Conservation (phyloP, 164 flowering plant genomes). For the Sextonia rubra region DNA sequence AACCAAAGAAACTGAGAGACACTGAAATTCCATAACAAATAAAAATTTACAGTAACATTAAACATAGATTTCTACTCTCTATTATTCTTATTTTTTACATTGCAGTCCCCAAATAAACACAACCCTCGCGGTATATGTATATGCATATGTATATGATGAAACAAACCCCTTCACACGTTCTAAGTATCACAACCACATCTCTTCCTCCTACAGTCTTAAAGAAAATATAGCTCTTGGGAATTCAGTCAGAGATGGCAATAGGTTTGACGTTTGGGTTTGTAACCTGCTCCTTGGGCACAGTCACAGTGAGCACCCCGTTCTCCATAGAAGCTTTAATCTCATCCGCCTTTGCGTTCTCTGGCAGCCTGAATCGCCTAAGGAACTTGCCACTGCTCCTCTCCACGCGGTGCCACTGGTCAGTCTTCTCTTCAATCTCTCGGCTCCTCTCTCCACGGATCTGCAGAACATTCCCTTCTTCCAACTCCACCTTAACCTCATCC, state of each 20-base stretch:
- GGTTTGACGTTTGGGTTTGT: conserved; percentile 20
- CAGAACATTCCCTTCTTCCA: conserved; percentile 30
- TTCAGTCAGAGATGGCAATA: conserved; percentile 24
- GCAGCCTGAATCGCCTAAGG: conserved; percentile 26
- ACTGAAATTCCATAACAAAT: too few relatives aligned
- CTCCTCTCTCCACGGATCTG: conserved; percentile 33
- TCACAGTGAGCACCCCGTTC: conserved; percentile 32
- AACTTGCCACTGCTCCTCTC: conserved; percentile 35
- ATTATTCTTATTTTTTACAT: too few relatives aligned
- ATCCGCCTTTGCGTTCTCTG: conserved; percentile 29
- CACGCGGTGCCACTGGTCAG: conserved; percentile 22
- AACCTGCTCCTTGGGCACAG: conserved; percentile 27
- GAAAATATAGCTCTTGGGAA: too few relatives aligned
- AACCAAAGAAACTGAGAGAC: too few relatives aligned
- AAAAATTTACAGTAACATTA: too few relatives aligned
- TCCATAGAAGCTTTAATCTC: conserved; percentile 28
- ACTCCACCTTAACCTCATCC: conserved; percentile 34
- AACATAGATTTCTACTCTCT: too few relatives aligned
- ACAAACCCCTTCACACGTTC: too few relatives aligned
- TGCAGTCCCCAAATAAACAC: too few relatives aligned
- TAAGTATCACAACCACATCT: too few relatives aligned
- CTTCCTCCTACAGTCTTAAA: too few relatives aligned
- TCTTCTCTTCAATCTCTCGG: conserved; percentile 29
- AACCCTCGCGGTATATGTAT: too few relatives aligned
- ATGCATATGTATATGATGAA: too few relatives aligned